Conservation (phyloP, 1,139 yeast species). For the Schizosaccharomyces versatilis region DNA sequence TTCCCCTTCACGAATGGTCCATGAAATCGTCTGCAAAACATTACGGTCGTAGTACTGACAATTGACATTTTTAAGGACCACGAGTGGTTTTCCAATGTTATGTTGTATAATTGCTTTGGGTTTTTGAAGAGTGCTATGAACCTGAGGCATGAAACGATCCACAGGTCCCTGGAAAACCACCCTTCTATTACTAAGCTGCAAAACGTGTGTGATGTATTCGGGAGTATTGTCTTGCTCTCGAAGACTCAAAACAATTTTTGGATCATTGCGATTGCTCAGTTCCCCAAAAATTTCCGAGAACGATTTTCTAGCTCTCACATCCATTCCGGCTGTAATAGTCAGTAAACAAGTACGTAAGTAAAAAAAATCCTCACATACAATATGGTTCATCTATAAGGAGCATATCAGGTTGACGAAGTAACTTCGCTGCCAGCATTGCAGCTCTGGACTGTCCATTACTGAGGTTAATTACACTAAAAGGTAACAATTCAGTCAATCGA, state of each 20-base stretch:
- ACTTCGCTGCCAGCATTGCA: slow-evolving; percentile 59
- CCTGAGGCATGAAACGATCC: neutral
- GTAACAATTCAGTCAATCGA: slow-evolving; percentile 29
- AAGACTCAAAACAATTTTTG: slow-evolving; percentile 45
- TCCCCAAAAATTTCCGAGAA: slow-evolving; percentile 32
- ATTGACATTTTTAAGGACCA: slow-evolving; percentile 42
- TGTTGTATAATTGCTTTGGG: neutral
- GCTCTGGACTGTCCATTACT: slow-evolving; percentile 88
- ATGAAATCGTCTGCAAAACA: slow-evolving; percentile 36
- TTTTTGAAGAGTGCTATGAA: neutral
- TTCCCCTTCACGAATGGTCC: slow-evolving; percentile 51
- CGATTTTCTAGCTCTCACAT: slow-evolving; percentile 42
- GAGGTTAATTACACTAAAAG: slow-evolving; percentile 57
- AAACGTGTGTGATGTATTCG: slow-evolving; percentile 48
- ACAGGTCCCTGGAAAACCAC: slow-evolving; percentile 20
- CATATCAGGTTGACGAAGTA: slow-evolving; percentile 42
- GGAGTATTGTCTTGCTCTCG: slow-evolving; percentile 59
- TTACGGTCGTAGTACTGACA: slow-evolving; percentile 44
- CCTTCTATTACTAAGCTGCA: slow-evolving; percentile 26
- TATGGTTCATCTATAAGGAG: slow-evolving; percentile 64
- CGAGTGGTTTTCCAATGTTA: slow-evolving; percentile 18
- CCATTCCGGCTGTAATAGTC: slow-evolving; percentile 43
- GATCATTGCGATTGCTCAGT: slow-evolving; percentile 19
- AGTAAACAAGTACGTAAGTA: neutral
- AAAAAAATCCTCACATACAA: neutral